A percentile compares a stretch with the other conserved stretches of the same genome.
phyloP scores from a whole-genome alignment of 1,284 basidiomycete genomes.

The Sphagnurus paluster region DNA sequence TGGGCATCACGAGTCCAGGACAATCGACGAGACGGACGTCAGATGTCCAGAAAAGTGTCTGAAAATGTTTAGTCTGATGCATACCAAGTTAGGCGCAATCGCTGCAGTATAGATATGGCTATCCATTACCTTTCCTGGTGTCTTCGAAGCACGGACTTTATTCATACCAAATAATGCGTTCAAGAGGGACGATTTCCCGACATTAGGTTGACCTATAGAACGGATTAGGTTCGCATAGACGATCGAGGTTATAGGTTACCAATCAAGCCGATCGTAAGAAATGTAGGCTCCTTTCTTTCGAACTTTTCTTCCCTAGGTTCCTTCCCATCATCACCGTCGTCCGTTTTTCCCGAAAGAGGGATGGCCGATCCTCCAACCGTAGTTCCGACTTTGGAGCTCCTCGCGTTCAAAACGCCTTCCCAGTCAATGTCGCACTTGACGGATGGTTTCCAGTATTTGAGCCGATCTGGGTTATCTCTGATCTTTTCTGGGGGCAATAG shows the following conservation, averaged over 20 bases:
- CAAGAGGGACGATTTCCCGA: constrained; percentile 88
- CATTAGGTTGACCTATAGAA: constrained; percentile 82
- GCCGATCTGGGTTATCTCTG: constrained; percentile 47
- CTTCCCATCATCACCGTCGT: constrained; percentile 32
- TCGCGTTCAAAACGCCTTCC: constrained; percentile 54
- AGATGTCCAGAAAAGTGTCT: constrained; percentile 85
- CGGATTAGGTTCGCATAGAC: constrained; percentile 4
- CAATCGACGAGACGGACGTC: constrained; percentile 85
- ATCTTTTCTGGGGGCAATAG: constrained; percentile 68
- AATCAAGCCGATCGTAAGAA: constrained; percentile 81
- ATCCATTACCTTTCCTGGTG: constrained; percentile 80
- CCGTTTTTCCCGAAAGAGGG: constrained; percentile 32
- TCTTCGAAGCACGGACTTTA: constrained; percentile 84
- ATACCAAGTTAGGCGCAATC: neutral
- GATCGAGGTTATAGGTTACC: constrained; percentile 42
- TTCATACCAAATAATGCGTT: constrained; percentile 87
- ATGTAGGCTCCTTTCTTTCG: constrained; percentile 58
- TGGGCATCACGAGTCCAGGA: constrained; percentile 84
- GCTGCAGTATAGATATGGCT: too few species aligned
- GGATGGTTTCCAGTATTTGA: constrained; percentile 66
- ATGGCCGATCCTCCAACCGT: constrained; percentile 39
- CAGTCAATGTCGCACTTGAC: constrained; percentile 73
- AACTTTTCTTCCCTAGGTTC: constrained; percentile 21
- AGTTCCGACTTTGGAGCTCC: constrained; percentile 43
- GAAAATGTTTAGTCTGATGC: constrained; percentile 88